A percentile compares a stretch with the other conserved stretches of the same genome.
These are phyloP conservation scores for Psilocybe sp. DNA, from an alignment of 768 basidiomycete species.

Conservation along the genomic window DNA sequence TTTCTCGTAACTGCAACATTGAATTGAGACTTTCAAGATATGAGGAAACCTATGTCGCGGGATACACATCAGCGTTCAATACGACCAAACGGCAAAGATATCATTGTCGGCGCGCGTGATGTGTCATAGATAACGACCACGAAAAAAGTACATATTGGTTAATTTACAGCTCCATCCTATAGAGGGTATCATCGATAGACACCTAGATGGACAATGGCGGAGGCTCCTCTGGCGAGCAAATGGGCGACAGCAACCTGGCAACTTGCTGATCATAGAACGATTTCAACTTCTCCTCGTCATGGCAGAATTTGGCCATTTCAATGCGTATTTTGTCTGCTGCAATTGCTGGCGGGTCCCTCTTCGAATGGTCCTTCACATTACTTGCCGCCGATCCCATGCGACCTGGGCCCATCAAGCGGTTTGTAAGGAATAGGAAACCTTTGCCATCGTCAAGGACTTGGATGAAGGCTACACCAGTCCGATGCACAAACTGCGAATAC, in stretches of 20 bases:
- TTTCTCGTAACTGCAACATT: neutral
- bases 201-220: slow-evolving; percentile 45
- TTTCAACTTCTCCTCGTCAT: slow-evolving; percentile 47
- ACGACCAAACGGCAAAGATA: slow-evolving; percentile 68
- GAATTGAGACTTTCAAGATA: slow-evolving; percentile 30
- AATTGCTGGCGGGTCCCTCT: slow-evolving; percentile 52
- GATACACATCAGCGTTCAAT: slow-evolving; percentile 64
- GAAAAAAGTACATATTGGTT: slow-evolving; percentile 9
- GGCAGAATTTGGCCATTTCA: slow-evolving; percentile 64
- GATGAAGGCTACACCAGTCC: slow-evolving; percentile 85
- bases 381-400: slow-evolving; percentile 44
- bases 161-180: slow-evolving; percentile 4
- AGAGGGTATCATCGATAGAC: neutral
- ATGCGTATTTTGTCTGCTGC: slow-evolving; percentile 62
- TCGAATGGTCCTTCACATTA: slow-evolving; percentile 36
- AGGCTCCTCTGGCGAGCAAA: slow-evolving; percentile 43
- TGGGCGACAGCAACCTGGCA: slow-evolving; percentile 42
- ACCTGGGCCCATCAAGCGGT: slow-evolving; percentile 76
- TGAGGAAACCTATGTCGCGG: slow-evolving; percentile 73
- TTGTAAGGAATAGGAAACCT: slow-evolving; percentile 89
- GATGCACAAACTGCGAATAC: slow-evolving; percentile 91
- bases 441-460: slow-evolving; percentile 78
- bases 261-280: slow-evolving; percentile 76
- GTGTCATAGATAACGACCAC: slow-evolving; percentile 37
- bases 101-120: slow-evolving; percentile 62